Percentiles rank a stretch among this genome's conserved stretches.
phyloP scores from a whole-genome alignment of 2,329 filamentous ascomycete species.

The Zelopaecilomyces penicillatus region DNA sequence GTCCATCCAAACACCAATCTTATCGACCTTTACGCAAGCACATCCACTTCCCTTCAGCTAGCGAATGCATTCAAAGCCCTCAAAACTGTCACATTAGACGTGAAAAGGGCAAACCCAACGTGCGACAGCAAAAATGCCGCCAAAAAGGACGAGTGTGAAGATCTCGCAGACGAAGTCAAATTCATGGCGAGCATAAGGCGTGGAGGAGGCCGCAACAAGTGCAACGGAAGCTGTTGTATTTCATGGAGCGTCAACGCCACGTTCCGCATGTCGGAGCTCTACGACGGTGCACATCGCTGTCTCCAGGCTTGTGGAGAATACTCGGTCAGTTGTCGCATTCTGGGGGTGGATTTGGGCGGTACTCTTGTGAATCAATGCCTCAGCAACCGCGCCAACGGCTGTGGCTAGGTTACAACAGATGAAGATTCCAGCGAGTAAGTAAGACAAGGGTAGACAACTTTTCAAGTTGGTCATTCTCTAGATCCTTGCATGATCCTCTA shows the following conservation, averaged over 20 bases:
- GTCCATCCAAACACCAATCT: slow-evolving; percentile 2
- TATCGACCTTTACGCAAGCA: slow-evolving; percentile 4
- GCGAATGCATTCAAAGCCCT: slow-evolving; percentile 4
- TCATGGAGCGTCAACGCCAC: slow-evolving; percentile 7
- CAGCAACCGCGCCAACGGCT: slow-evolving; percentile 4
- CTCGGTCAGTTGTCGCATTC: slow-evolving; percentile 2
- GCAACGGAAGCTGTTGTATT: slow-evolving; percentile 4
- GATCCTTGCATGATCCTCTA: too few relatives aligned
- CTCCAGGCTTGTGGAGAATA: neutral
- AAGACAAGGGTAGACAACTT: too few relatives aligned
- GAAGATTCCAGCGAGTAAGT: too few relatives aligned
- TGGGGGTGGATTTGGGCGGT: slow-evolving; percentile 1
- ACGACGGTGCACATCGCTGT: slow-evolving; percentile 1
- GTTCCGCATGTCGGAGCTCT: slow-evolving; percentile 2
- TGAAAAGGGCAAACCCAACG: neutral
- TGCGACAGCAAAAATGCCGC: slow-evolving; percentile 1
- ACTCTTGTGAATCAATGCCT: slow-evolving; percentile 4
- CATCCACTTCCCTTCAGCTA: slow-evolving; percentile 4
- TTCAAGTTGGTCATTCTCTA: too few relatives aligned
- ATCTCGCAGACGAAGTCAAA: neutral
- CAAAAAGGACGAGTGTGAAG: neutral
- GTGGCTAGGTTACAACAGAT: too few relatives aligned
- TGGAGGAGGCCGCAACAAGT: slow-evolving; percentile 4
- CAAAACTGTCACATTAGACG: slow-evolving; percentile 3
- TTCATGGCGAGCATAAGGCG: slow-evolving; percentile 3